Evolutionary conservation across 352 stramenopile genomes (phyloP).

Genomic region (Blastocystis sp.): DNA sequence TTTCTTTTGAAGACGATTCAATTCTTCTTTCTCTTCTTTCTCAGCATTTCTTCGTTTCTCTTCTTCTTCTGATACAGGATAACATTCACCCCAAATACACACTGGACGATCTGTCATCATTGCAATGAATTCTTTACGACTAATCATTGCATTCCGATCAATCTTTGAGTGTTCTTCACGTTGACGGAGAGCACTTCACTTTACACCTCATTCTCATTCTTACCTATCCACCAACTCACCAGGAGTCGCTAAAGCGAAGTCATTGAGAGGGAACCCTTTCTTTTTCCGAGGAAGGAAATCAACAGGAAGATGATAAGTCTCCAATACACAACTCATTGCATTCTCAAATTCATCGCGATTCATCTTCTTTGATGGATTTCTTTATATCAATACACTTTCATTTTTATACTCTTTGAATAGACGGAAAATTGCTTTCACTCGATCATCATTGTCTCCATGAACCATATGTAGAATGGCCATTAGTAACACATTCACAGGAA

Average conservation of each 20-base stretch:
- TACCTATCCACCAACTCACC: background rate
- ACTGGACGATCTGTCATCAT: background rate
- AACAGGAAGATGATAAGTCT: background rate
- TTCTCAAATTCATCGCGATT: constrained; percentile 1
- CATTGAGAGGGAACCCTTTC: background rate
- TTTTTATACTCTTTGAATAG: constrained; percentile 1
- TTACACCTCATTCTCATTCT: background rate
- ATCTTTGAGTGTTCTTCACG: background rate
- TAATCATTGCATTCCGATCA: background rate
- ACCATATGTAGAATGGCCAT: background rate
- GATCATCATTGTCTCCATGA: background rate
- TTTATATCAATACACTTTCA: background rate
- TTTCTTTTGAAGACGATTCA: background rate
- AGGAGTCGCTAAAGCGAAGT: background rate
- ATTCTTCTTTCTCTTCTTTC: background rate
- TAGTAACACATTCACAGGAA: background rate
- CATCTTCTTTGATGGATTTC: background rate
- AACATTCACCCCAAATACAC: constrained; percentile 34
- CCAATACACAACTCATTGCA: background rate
- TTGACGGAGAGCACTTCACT: background rate
- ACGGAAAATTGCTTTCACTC: background rate
- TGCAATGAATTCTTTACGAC: background rate
- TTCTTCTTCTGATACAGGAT: background rate
- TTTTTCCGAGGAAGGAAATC: background rate
- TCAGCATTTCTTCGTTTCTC: background rate